Base-by-base conservation (phyloP, 805 yeast genomes). In the Nakazawaea wickerhamii region DNA sequence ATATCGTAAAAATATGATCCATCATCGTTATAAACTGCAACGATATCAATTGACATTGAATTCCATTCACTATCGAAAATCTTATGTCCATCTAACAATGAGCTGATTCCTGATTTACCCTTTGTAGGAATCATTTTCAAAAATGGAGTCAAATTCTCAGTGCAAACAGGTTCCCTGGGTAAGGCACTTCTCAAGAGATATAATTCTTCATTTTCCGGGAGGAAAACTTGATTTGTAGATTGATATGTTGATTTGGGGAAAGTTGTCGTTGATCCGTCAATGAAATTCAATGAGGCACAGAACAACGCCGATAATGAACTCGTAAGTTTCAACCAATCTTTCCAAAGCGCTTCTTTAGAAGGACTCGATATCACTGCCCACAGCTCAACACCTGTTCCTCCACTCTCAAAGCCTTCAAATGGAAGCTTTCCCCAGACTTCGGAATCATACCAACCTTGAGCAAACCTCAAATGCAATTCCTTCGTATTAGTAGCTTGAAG, bases 391-490 rank as follows among this genome's bases (percentile, higher is more conserved):
- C 99, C 99, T 3, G 91, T 84, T 3, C 98, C 98, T 23, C 99
- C 99, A 40, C 89, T 72, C 43, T 64, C 64, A 10, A 60, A 55
- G 1, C 99, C 99, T 49, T 77, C 64, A 36, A 65, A 63, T 0
- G 97, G 96, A 31, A 87, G 68, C 36, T 69, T 64, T 0, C 98
- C 98, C 95, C 96, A 93, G 6, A 71, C 66, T 46, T 83, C 86
- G 1, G 90, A 67, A 55, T 93, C 96, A 91, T 96, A 93, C 80
- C 89, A 84, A 0, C 99, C 99, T 60, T 87, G 95, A 2, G 95
- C 76, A 57, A 93, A 93, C 42, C 97, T 66, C 46, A 93, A 64
- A 58, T 87, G 95, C 35, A 93, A 66, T 53, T 86, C 90, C 42
- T 84, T 70, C 0, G 95, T 74, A 45, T 73, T 69, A 2, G 95